phyloP scores from a whole-genome alignment of 768 basidiomycete species.

The Agaricus sinodeliciosus region DNA sequence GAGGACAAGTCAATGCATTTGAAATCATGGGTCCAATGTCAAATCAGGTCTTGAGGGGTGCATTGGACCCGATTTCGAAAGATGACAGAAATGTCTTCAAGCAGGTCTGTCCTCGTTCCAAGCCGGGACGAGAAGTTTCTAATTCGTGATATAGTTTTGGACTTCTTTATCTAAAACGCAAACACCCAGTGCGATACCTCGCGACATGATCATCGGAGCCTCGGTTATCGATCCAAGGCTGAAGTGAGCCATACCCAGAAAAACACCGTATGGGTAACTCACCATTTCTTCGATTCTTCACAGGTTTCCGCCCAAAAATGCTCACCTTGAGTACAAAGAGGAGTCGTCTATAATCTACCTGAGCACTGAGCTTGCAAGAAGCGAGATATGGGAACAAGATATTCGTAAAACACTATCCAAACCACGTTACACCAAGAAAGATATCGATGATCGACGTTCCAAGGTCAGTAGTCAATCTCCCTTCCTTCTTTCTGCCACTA shows the following conservation, averaged over 20 bases:
- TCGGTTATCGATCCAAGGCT: conserved; percentile 83
- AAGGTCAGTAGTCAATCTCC: conserved; percentile 40
- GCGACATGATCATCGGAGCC: conserved; percentile 73
- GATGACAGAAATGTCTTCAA: conserved; percentile 51
- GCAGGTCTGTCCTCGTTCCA: conserved; percentile 33
- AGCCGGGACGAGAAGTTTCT: neutral
- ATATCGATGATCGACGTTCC: conserved; percentile 77
- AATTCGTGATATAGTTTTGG: conserved; percentile 52
- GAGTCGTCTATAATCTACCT: conserved; percentile 41
- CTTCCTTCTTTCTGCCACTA: neutral
- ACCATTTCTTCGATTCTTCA: neutral
- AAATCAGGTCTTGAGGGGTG: conserved; percentile 66
- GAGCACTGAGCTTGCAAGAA: conserved; percentile 49
- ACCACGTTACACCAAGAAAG: conserved; percentile 73
- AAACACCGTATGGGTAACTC: neutral
- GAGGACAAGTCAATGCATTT: conserved; percentile 69
- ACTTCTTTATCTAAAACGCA: conserved; percentile 50
- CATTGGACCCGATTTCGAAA: conserved; percentile 40
- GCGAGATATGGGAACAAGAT: conserved; percentile 68
- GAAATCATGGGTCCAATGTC: conserved; percentile 88
- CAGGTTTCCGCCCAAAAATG: conserved; percentile 84
- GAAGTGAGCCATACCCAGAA: conserved; percentile 40
- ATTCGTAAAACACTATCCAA: conserved; percentile 44
- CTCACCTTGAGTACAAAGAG: conserved; percentile 30
- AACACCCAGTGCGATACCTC: conserved; percentile 59